Conservation (phyloP, 768 basidiomycete genomes). For the Boletus vinaceobasis region DNA sequence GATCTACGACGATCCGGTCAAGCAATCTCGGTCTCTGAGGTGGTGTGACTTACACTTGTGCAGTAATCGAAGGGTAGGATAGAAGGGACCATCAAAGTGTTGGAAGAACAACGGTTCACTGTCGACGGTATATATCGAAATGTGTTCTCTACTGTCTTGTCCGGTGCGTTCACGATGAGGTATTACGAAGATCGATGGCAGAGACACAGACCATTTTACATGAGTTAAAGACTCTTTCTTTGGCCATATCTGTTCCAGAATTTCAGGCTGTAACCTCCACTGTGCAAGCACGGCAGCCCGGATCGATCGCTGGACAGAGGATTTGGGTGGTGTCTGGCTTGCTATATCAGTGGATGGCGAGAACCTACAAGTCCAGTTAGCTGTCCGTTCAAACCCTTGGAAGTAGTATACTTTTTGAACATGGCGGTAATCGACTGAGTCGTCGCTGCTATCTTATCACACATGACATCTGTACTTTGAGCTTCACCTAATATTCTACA, state of each 20-base stretch:
- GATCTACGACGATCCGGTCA: conserved; percentile 55
- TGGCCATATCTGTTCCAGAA: conserved; percentile 91
- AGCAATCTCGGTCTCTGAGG: not conserved
- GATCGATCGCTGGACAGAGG: conserved; percentile 89
- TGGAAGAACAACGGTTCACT: conserved; percentile 91
- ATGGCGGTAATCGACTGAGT: conserved; percentile 38
- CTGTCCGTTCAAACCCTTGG: not conserved
- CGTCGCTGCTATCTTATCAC: conserved; percentile 12
- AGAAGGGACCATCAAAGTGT: conserved; percentile 91
- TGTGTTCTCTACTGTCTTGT: conserved; percentile 81
- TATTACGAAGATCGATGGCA: conserved; percentile 6
- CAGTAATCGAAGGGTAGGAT: conserved; percentile 82
- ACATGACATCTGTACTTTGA: not conserved
- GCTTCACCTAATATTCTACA: conserved; percentile 25
- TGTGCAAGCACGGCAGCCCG: conserved; percentile 76
- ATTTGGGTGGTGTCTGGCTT: conserved; percentile 87
- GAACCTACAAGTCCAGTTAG: conserved; percentile 47
- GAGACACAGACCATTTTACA: conserved; percentile 72
- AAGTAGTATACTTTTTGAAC: conserved; percentile 66
- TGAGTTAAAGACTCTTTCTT: conserved; percentile 95
- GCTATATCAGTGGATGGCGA: conserved; percentile 76
- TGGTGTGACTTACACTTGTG: conserved; percentile 74
- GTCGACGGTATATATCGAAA: conserved; percentile 88
- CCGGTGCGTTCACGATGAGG: conserved; percentile 14
- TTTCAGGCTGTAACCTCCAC: conserved; percentile 76